Evolutionary conservation across 495 filamentous ascomycete species (phyloP), one percentile per base, ranked within the genome.

Genomic region (Clohesyomyces aquaticus): DNA sequence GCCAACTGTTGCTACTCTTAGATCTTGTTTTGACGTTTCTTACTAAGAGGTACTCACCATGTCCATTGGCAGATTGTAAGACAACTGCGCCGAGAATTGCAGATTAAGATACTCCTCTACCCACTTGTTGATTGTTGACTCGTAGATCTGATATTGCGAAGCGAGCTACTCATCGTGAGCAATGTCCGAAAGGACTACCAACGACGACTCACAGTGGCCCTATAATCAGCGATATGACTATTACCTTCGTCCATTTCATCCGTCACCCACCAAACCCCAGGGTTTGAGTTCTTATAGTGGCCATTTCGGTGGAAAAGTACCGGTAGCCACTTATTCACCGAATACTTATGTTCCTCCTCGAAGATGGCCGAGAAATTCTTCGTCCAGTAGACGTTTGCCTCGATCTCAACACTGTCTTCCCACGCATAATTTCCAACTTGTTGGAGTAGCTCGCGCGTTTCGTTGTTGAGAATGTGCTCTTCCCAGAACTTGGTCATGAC

Each of bases 61-160:
- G 41, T 75, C 72, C 59, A 75, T 63, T 10, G 72, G 66, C 26
- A 75, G 59, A 53, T 73, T 73, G 51, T 75, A 74, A 0, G 64
- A 65, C 23, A 72, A 35, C 42, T 74, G 71, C 16, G 67, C 55
- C n/a, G 72, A 72, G 48, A 58, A 71, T 41, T 71, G 59, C 11
- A 73, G 28, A 27, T 59, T 29, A 11, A 73, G 55, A 16, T 65
- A 63, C 21, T 63, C 50, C 14, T 57, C 51, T 10, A 43, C 45
- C 65, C 65, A 72, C 23, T 61, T 57, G n/a, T 50, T 71, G 21
- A 71, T 23, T 22, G 16, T 43, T 10, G 23, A 19, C 19, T 55
- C 59, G 23, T 63, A 63, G 11, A 63, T 28, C 29, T 29, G 59
- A 50, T 61, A 61, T 32, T 61, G 57, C 16, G 57, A 19, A 1